Base-by-base conservation (phyloP, 2,329 filamentous ascomycete genomes). In the Colletotrichum noveboracense region DNA sequence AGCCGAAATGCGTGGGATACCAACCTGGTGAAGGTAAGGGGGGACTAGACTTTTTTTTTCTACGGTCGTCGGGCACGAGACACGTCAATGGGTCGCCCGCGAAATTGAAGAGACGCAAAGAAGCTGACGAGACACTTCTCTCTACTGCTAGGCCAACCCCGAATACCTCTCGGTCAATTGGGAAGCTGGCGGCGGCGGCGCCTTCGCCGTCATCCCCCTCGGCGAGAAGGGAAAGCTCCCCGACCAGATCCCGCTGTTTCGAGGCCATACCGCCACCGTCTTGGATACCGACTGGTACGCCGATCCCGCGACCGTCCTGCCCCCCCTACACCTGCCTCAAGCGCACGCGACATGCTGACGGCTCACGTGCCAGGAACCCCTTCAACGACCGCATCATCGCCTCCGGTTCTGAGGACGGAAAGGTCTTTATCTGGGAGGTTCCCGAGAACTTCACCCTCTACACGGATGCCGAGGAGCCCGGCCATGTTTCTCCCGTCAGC, bases 1-100 rank as follows among this genome's bases (percentile, higher is more conserved):
- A 98, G 96, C 83, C 95, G 94, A 87, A 99, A 99, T 93, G 97
- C 97, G 71, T 99, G 97, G 97, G 97, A 99, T 86, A 98, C 96
- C 82, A 99, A 99, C 88, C 89, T 99, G 83, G 91, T 98, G 88
- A 98, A 98, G 94, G 96, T 97, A 86, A 85, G 90, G 69, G 34
- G 69, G n/a, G 13, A 30, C 30, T 26, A 6, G 18, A 6, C 38
- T 55, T 61, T 52, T 68, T 60, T 60, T 60, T 48, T 14, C 16
- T 43, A 43, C 34, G 21, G 30, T 18, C 21, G 56, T 13, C 56
- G 24, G 58, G 30, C 48, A 58, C 48, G 64, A 74, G 73, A 75
- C 70, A 73, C 60, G n/a, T 36, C 52, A 56, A 68, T 21, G 56
- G 70, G 73, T 13, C 64, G 18, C 38, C 9, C 38, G 38, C 21